Evolutionary conservation across 257 asterid genomes (phyloP), one percentile per base, ranked within the genome.

Genomic region (Fraxinus pennsylvanica): DNA sequence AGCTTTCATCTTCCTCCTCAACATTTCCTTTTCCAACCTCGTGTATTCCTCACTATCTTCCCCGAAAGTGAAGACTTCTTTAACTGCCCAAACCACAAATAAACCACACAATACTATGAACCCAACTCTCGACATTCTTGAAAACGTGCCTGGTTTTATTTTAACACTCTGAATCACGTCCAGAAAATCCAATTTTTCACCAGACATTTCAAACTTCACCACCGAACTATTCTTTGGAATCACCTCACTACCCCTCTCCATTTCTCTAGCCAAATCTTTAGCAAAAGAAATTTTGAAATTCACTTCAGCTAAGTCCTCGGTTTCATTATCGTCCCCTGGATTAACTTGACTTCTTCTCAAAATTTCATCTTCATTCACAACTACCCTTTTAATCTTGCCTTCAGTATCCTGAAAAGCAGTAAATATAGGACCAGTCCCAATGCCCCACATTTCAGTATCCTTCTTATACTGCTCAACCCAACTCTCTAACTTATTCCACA

Each of bases 381-480:
- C 90, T 43, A 93, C 99, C 77, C 90, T 85, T 63, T 88, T 87
- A 71, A 91, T 92, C 78, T 85, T 87, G 81, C 91, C 94, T 69
- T 88, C 87, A 76, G 84, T 83, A 87, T 92, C 89, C 80, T 83
- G 89, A 78, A 50, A 88, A 74, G 92, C 76, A 74, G 88, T 90
- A 85, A 96, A 96, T 33, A 96, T 87, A 76, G 90, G 89, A 65
- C 90, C 91, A 74, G 83, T 84, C 19, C 99, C 98, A 80, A 91
- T 78, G 41, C 98, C 98, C 98, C 99, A 93, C 80, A 86, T 88
- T 63, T 92, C 91, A 0, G 90, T 71, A 76, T 96, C 97, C 78
- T 84, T 87, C 91, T 87, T 91, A 80, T 87, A 88, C 89, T 89
- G 97, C 82, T 90, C 97, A 79, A 90, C 89, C 99, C 97, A 93